Evolutionary conservation across 257 asterid species (phyloP), one percentile per base, ranked within the genome.

Genomic region (Jacaranda copaia): DNA sequence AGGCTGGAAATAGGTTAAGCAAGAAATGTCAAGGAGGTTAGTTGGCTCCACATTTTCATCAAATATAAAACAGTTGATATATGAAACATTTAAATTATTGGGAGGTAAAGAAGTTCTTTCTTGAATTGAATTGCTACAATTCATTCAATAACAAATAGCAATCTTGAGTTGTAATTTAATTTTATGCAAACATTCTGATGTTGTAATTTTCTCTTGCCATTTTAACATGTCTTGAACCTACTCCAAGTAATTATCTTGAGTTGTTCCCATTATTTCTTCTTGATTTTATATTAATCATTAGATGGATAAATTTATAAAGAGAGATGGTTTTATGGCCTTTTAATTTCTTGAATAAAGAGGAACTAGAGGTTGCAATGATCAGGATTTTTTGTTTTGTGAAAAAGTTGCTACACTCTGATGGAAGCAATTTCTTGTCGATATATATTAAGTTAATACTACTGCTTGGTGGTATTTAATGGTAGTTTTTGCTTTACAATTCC

Each of bases 151-250:
- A n/a, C n/a, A n/a, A n/a, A n/a, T n/a, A n/a, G n/a, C n/a, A n/a
- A n/a, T n/a, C n/a, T n/a, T n/a, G n/a, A n/a, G n/a, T n/a, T n/a
- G n/a, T n/a, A n/a, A n/a, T n/a, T n/a, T n/a, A n/a, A n/a, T n/a
- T n/a, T n/a, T n/a, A n/a, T n/a, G n/a, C n/a, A n/a, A n/a, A n/a
- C n/a, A n/a, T n/a, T n/a, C n/a, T n/a, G n/a, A n/a, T n/a, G n/a
- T n/a, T n/a, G n/a, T n/a, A n/a, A n/a, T n/a, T n/a, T n/a, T n/a
- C n/a, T n/a, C n/a, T n/a, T n/a, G n/a, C n/a, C n/a, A n/a, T n/a
- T n/a, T n/a, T n/a, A n/a, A n/a, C n/a, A n/a, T 20, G 61, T 74
- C 9, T 58, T 80, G 18, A 74, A 52, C 57, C 39, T 57, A 14
- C 40, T 32, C 16, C n/a, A n/a, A n/a, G n/a, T n/a, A n/a, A n/a